phyloP scores from a whole-genome alignment of 306 rosid species.

The Cucurbita moschata region DNA sequence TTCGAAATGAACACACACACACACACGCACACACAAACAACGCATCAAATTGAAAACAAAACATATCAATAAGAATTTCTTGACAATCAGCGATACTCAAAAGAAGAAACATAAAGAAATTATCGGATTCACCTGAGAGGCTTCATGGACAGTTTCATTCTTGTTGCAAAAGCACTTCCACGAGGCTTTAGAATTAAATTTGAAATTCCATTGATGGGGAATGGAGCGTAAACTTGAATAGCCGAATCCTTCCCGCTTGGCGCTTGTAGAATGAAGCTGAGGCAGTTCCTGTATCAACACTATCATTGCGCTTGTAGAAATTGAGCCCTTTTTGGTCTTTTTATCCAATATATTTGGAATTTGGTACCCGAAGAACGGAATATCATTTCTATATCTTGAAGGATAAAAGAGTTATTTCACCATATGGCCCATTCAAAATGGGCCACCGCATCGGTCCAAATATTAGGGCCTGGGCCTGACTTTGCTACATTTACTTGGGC shows the following conservation, averaged over 20 bases:
- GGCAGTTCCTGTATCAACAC: conserved; percentile 7
- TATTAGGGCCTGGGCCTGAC: too few species aligned
- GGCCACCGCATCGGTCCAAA: too few species aligned
- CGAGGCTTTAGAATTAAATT: conserved; percentile 11
- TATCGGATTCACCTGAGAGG: conserved; percentile 18
- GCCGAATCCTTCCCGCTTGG: background rate
- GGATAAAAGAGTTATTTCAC: too few species aligned
- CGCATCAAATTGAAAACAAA: background rate
- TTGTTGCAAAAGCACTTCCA: conserved; percentile 28
- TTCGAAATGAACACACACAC: background rate
- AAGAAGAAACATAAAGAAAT: background rate
- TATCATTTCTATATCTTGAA: too few species aligned
- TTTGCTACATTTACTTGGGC: too few species aligned
- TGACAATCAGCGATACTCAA: background rate
- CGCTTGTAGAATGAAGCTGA: background rate
- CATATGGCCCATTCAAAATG: too few species aligned
- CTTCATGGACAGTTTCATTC: conserved; percentile 19
- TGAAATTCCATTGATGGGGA: background rate
- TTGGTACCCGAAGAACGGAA: too few species aligned
- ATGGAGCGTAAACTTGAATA: background rate
- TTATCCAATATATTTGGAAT: too few species aligned
- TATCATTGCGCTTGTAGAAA: conserved; percentile 17
- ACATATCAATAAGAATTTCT: background rate
- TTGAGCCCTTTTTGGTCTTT: too few species aligned
- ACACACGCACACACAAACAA: too few species aligned